Conservation (phyloP, 164 flowering plant species). For the Vitis rotundifolia region DNA sequence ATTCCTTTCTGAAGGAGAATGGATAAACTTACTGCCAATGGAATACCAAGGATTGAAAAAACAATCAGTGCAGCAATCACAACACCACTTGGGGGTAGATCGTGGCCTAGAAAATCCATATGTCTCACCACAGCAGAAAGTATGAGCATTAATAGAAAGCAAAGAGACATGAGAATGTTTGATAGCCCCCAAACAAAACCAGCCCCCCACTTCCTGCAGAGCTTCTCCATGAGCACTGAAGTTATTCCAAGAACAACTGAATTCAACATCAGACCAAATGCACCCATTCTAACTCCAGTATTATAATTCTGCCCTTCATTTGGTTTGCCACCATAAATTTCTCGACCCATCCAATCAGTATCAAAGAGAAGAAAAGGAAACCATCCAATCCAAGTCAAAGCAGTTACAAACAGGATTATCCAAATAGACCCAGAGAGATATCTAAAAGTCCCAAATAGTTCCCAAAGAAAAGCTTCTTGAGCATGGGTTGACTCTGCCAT, state of each 20-base stretch:
- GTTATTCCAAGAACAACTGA: slow-evolving; percentile 86
- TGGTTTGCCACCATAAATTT: slow-evolving; percentile 85
- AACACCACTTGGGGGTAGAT: slow-evolving; percentile 65
- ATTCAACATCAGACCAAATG: slow-evolving; percentile 87
- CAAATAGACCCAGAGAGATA: slow-evolving; percentile 67
- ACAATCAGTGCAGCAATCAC: slow-evolving; percentile 59
- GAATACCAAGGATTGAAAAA: slow-evolving; percentile 84
- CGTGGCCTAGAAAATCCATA: slow-evolving; percentile 30
- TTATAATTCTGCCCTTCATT: slow-evolving; percentile 66
- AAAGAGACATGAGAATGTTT: slow-evolving; percentile 74
- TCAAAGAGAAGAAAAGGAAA: slow-evolving; percentile 96
- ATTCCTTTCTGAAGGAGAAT: not conserved
- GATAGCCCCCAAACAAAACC: slow-evolving; percentile 93
- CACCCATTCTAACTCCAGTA: slow-evolving; percentile 86
- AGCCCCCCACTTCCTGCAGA: slow-evolving; percentile 89
- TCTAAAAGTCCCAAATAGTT: slow-evolving; percentile 73
- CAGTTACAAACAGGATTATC: slow-evolving; percentile 70
- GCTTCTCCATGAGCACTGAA: slow-evolving; percentile 81
- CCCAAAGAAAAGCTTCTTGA: slow-evolving; percentile 87
- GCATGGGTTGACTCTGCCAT: slow-evolving; percentile 36
- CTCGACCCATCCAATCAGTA: slow-evolving; percentile 99
- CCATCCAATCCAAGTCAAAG: slow-evolving; percentile 94
- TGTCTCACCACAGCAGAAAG: slow-evolving; percentile 48
- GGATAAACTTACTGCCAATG: slow-evolving; percentile 80
- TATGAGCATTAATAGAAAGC: slow-evolving; percentile 75